Base-by-base conservation (phyloP, 2,329 filamentous ascomycete species). In the Truncatella angustata region DNA sequence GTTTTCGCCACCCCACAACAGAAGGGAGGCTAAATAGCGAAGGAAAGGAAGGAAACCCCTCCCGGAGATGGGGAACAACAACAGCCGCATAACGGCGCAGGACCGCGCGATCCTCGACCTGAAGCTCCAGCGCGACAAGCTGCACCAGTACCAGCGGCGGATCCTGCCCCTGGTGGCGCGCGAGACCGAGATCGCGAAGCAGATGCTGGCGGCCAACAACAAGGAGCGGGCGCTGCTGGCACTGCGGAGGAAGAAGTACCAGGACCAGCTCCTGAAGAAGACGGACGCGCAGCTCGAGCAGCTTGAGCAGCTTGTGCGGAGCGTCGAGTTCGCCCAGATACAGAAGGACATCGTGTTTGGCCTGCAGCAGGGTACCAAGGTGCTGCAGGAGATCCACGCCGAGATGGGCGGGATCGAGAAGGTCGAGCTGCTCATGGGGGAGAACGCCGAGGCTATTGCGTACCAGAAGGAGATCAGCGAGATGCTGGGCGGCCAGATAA, bases 61-160 rank as follows among this genome's bases (percentile, higher is more conserved):
- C n/a, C n/a, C 39, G 14, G 21, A 42, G 12, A 84, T 84, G 81
- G 81, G 81, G 32, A 79, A 77, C 61, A 78, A 71, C 58, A 63
- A 73, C 49, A 84, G 81, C 68, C 79, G 79, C 66, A 77, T 84
- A 56, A 84, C 81, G 54, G 78, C 77, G 63, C 92, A 97, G 75
- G 93, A 97, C 67, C 97, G 92, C 76, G 93, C 93, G 54, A 97
- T 97, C 72, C 87, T 97, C 65, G 92, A 97, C 74, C 88, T 97
- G 76, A 97, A 97, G 77, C 91, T 85, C 73, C 93, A 97, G 76
- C 92, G 94, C 70, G 94, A 99, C 78, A 95, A 91, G 71, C 86
- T 99, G 3, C 92, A 95, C 66, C 91, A 96, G 70, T 97, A 97
- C 76, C 93, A 97, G 72, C 88, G 88, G 65, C 88, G 90, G 64